phyloP scores from a whole-genome alignment of 768 basidiomycete species.

The Termitomyces sp. region DNA sequence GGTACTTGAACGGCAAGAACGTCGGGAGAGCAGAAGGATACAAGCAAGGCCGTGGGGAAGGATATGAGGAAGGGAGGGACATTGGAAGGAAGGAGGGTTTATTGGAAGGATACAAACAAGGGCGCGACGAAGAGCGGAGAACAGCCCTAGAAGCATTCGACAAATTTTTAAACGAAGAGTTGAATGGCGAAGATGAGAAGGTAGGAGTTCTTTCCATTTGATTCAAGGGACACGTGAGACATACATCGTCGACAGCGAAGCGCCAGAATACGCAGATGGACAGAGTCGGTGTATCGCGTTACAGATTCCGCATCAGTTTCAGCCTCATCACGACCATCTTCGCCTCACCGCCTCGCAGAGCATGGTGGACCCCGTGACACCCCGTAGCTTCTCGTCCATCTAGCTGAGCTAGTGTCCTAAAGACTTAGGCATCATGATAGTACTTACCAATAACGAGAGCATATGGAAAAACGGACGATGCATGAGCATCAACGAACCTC shows the following conservation, averaged over 20 bases:
- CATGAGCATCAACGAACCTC: neutral
- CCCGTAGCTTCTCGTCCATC: neutral
- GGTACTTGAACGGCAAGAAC: constrained; percentile 36
- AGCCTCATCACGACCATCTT: neutral
- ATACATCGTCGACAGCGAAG: constrained; percentile 11
- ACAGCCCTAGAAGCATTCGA: constrained; percentile 57
- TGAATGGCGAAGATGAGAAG: constrained; percentile 21
- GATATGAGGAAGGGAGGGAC: constrained; percentile 36
- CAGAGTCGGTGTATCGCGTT: constrained; percentile 24
- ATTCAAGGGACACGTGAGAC: neutral
- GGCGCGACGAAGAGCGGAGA: constrained; percentile 44
- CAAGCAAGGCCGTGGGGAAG: constrained; percentile 27
- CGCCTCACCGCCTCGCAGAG: neutral
- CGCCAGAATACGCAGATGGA: constrained; percentile 30
- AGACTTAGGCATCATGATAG: neutral
- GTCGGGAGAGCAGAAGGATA: constrained; percentile 34
- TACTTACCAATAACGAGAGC: neutral
- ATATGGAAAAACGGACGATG: neutral
- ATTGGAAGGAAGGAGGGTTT: constrained; percentile 26
- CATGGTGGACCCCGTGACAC: neutral
- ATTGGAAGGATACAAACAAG: constrained; percentile 35
- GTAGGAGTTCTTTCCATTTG: constrained; percentile 10
- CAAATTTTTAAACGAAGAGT: constrained; percentile 44
- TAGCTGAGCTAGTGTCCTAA: neutral
- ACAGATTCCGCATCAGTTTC: constrained; percentile 9